phyloP scores from a whole-genome alignment of 2,329 filamentous ascomycete genomes.

The Phaeosphaeria sp. region DNA sequence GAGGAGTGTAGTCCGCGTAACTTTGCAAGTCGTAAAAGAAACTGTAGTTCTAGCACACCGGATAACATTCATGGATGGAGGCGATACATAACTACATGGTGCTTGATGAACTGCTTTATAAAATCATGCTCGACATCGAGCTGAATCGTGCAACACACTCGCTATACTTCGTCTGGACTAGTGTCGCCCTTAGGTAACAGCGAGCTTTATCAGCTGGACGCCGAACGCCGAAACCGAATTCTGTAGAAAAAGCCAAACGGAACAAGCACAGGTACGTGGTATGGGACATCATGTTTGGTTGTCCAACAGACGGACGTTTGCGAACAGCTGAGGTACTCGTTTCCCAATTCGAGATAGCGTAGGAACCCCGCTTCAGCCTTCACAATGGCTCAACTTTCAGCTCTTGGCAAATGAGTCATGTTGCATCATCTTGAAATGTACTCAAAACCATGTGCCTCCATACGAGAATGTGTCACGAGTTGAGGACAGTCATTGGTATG shows the following conservation, averaged over 20 bases:
- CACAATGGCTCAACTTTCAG: not conserved
- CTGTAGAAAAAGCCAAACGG: no score
- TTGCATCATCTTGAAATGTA: constrained; percentile 14
- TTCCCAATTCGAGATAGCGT: not conserved
- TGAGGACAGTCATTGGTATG: not conserved
- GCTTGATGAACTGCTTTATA: not conserved
- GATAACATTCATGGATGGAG: not conserved
- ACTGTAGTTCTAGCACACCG: not conserved
- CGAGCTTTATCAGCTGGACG: not conserved
- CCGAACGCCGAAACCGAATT: not conserved
- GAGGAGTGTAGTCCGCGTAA: not conserved
- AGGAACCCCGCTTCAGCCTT: constrained; percentile 2
- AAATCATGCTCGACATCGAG: not conserved
- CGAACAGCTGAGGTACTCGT: not conserved
- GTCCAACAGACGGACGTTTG: not conserved
- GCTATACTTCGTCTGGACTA: not conserved
- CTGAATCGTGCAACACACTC: not conserved
- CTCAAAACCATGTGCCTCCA: not conserved
- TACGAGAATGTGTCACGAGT: not conserved
- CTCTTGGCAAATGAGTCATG: constrained; percentile 35
- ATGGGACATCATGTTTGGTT: not conserved
- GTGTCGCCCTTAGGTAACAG: not conserved
- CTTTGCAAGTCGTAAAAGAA: not conserved
- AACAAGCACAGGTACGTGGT: not conserved
- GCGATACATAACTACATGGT: not conserved